Conservation (phyloP, 139 green algal species). For the Desmodesmus armatus region DNA sequence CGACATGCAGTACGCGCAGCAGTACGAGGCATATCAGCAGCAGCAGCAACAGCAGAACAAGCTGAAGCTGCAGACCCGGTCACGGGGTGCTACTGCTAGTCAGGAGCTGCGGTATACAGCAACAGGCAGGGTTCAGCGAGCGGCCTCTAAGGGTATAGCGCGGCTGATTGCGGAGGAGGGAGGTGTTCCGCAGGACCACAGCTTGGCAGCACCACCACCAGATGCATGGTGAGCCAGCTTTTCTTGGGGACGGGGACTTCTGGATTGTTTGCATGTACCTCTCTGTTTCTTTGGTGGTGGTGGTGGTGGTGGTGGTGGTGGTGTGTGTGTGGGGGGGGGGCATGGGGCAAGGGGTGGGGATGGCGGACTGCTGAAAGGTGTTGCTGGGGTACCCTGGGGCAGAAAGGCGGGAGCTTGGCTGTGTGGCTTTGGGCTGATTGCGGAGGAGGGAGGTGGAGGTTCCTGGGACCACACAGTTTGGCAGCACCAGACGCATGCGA, state of each 20-base stretch:
- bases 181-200: constrained; percentile 33
- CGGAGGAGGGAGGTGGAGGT: too few species aligned
- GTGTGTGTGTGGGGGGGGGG: too few species aligned
- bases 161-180: constrained; percentile 39
- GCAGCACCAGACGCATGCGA: too few species aligned
- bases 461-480: too few species aligned
- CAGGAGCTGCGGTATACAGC: constrained; percentile 31
- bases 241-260: background rate
- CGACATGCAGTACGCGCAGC: background rate
- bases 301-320: too few species aligned
- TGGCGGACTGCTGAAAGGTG: too few species aligned
- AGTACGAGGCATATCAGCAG: background rate
- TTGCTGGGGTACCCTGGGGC: too few species aligned
- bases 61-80: background rate
- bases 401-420: too few species aligned
- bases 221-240: background rate
- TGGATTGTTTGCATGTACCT: background rate
- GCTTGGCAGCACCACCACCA: constrained; percentile 18
- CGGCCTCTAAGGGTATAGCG: constrained; percentile 20
- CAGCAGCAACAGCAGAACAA: background rate
- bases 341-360: too few species aligned
- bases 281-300: background rate
- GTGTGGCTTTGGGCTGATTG: too few species aligned
- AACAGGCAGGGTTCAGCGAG: constrained; percentile 17
- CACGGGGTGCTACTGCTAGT: background rate